Evolutionary conservation across 2,329 filamentous ascomycete genomes (phyloP), one percentile per base, ranked within the genome.

Genomic region (Ampelomyces quisqualis): DNA sequence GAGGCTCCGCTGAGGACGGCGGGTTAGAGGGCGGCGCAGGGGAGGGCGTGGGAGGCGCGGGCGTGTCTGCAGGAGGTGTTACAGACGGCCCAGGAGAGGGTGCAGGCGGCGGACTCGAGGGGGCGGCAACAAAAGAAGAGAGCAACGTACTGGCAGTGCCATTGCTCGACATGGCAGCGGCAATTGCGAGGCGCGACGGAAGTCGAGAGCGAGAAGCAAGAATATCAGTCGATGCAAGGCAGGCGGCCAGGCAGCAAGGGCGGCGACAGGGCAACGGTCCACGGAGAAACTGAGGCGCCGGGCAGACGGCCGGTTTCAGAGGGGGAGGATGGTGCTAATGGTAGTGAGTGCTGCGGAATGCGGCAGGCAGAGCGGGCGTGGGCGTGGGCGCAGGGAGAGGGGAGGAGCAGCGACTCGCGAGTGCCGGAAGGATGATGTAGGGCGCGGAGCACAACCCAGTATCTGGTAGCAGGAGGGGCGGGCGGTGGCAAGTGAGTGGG

Each of bases 141-240:
- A 55, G 45, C 32, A 59, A 67, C 65, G 59, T 66, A 68, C 65
- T 58, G 45, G 57, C 45, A 49, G 62, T 57, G 42, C 38, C 47
- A 53, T 53, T 60, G 43, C 50, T 51, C 39, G 60, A 47, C 58
- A 63, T 63, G 47, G 45, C 58, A 49, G 41, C 47, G 43, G 44
- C 43, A 49, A 44, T 48, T 34, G 47, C 40, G 37, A 38, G 40
- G 41, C 38, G 34, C 36, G 39, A 43, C 30, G 24, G 41, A 13
- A 18, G 37, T 34, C 30, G 38, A 42, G 32, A 49, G 43, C 45
- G 43, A 20, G 39, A 47, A 40, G 43, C 38, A 33, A 41, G 33
- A 28, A 26, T 20, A 34, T 22, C 27, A 27, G 29, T 30, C 10
- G 20, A 31, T 20, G 24, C 30, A 35, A 22, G 26, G 36, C 21